Evolutionary conservation across 352 stramenopile species (phyloP), one percentile per base, ranked within the genome.

Genomic region (Phytophthora litchii): DNA sequence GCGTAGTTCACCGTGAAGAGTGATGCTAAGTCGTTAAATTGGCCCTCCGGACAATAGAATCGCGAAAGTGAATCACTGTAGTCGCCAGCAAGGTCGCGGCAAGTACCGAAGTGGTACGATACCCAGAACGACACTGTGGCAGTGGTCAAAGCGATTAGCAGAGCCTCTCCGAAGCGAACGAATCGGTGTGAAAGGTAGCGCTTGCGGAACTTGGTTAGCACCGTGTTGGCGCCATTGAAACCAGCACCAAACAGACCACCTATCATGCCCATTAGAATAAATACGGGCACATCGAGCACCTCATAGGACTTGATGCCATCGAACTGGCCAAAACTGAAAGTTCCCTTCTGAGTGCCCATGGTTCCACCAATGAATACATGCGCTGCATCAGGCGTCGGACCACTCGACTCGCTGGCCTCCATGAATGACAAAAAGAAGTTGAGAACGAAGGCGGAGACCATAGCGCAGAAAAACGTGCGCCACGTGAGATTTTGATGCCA

Each of bases 401-500:
- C 67, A 17, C 75, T 70, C 4, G 69, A 67, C 38, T 63, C 60
- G 10, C 74, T 80, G 8, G 72, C 70, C 48, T 93, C 78, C 54
- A 88, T 81, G 50, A 89, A 82, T 5, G 87, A 94, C 55, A 94
- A 80, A 64, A 94, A 92, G 47, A 94, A 86, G 60, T 94, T 90
- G 34, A 97, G 74, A 29, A 86, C 76, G 49, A 95, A 95, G 2
- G 87, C 83, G 20, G 81, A 89, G 16, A 94, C 80, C 92, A 99
- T 98, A 11, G 96, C 94, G 69, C 95, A 98, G 65, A 99, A 98
- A 61, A 99, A 98, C 9, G 91, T 96, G 44, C 96, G 80, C 97
- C 97, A 99, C 17, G 97, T 99, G 11, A 99, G 82, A 58, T 97
- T 98, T 44, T 98, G 97, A 44, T 96, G 96, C 97, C 97, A 99